Conservation (phyloP, 768 basidiomycete genomes). For the Rhizopogon sp. region DNA sequence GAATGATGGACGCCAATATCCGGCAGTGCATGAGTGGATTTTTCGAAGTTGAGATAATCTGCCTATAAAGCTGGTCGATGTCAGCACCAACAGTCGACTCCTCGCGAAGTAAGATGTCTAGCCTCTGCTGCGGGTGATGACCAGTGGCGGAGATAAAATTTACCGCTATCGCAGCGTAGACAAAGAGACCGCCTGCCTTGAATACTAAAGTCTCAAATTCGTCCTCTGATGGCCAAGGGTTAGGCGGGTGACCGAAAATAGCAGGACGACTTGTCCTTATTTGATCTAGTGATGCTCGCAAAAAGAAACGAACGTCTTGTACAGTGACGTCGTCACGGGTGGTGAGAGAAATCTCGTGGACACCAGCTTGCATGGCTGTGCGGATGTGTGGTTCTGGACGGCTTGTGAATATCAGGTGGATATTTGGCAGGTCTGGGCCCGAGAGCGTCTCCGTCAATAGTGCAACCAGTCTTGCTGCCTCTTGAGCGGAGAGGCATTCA, state of each 20-base stretch:
- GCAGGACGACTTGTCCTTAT: slow-evolving; percentile 2
- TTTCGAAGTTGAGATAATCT: neutral
- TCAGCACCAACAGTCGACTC: neutral
- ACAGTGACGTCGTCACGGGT: slow-evolving; percentile 6
- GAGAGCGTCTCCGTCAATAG: slow-evolving; percentile 5
- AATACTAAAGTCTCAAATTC: neutral
- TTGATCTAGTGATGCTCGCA: slow-evolving; percentile 6
- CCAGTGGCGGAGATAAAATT: slow-evolving; percentile 7
- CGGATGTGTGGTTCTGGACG: neutral
- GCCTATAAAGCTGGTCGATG: neutral
- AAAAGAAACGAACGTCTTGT: slow-evolving; percentile 10
- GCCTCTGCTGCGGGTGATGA: neutral
- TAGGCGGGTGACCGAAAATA: neutral
- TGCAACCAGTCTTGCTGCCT: slow-evolving; percentile 7
- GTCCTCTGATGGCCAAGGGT: neutral
- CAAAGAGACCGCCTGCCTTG: slow-evolving; percentile 9
- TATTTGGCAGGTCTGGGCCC: neutral
- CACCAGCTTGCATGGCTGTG: slow-evolving; percentile 2
- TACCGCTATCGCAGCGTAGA: slow-evolving; percentile 11
- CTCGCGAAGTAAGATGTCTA: neutral
- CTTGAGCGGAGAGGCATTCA: slow-evolving; percentile 7
- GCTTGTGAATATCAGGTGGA: neutral
- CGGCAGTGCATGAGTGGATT: neutral
- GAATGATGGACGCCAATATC: neutral
- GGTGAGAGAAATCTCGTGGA: neutral